Evolutionary conservation across 169 alveolate genomes (phyloP).

Genomic region (Perkinsus olseni): DNA sequence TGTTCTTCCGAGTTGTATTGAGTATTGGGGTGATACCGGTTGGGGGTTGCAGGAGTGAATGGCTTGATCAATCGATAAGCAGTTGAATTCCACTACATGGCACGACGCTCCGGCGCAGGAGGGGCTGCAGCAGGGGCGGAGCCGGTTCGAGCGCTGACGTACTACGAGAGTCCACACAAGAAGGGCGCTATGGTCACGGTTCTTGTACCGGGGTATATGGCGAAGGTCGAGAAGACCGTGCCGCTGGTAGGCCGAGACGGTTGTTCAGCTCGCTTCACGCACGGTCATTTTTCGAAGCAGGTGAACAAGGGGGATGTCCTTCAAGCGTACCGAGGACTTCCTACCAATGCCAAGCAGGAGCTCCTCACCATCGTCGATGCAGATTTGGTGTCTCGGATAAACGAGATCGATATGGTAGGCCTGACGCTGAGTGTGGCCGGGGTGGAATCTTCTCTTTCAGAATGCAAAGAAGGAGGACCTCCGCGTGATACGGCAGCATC

Average conservation of each 20-base stretch:
- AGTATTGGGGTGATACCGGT: too few species aligned
- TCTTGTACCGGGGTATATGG: not conserved
- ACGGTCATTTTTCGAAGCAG: too few species aligned
- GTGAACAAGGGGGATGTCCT: not conserved
- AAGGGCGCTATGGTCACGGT: not conserved
- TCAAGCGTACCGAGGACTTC: not conserved
- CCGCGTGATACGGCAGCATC: not conserved
- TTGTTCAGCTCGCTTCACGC: too few species aligned
- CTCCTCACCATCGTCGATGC: not conserved
- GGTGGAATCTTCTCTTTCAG: not conserved
- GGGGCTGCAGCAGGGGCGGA: not conserved
- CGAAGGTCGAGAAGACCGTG: not conserved
- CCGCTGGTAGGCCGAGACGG: not conserved
- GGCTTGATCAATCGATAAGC: too few species aligned
- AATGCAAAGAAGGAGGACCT: not conserved
- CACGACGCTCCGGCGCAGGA: not conserved
- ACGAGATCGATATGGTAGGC: not conserved
- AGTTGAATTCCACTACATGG: too few species aligned
- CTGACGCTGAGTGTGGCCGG: too few species aligned
- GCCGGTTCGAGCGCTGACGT: not conserved
- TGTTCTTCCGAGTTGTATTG: too few species aligned
- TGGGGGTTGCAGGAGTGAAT: too few species aligned
- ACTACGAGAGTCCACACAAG: not conserved
- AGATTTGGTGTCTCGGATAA: not conserved
- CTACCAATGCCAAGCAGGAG: not conserved